These are phyloP conservation scores for Alternaria sp. DNA, from an alignment of 2,329 filamentous ascomycete genomes.

Conservation along the genomic window DNA sequence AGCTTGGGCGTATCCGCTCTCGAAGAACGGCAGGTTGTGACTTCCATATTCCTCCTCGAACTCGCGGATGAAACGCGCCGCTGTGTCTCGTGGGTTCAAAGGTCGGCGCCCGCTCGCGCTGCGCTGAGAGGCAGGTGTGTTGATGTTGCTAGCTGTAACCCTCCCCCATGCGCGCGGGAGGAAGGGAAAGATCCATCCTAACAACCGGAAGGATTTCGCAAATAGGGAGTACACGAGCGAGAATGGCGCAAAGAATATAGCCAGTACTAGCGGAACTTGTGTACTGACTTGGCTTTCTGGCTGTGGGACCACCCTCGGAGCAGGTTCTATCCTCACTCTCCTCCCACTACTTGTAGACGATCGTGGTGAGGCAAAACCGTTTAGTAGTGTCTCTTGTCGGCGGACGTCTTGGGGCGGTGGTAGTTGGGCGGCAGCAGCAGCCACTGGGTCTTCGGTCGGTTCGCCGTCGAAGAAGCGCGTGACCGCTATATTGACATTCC, in stretches of 20 bases:
- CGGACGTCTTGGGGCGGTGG: conserved; percentile 70
- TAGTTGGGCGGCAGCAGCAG: conserved; percentile 71
- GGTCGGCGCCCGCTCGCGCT: conserved; percentile 76
- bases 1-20: conserved; percentile 90
- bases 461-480: conserved; percentile 98
- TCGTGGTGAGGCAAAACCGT: conserved; percentile 52
- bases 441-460: conserved; percentile 75
- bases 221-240: conserved; percentile 77
- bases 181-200: conserved; percentile 82
- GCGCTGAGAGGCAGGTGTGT: conserved; percentile 54
- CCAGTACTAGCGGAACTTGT: conserved; percentile 77
- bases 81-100: conserved; percentile 85
- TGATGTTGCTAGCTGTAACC: conserved; percentile 59
- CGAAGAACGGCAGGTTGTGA: conserved; percentile 77
- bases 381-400: conserved; percentile 75
- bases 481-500: conserved; percentile 97
- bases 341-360: conserved; percentile 44
- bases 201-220: conserved; percentile 72
- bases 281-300: conserved; percentile 70
- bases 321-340: conserved; percentile 65
- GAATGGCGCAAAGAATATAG: conserved; percentile 82
- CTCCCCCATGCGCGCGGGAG: conserved; percentile 69
- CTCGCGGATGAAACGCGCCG: conserved; percentile 86
- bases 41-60: conserved; percentile 93
- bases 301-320: conserved; percentile 84